Conservation (phyloP, 2,329 filamentous ascomycete species). For the Pseudogymnoascus sp. region DNA sequence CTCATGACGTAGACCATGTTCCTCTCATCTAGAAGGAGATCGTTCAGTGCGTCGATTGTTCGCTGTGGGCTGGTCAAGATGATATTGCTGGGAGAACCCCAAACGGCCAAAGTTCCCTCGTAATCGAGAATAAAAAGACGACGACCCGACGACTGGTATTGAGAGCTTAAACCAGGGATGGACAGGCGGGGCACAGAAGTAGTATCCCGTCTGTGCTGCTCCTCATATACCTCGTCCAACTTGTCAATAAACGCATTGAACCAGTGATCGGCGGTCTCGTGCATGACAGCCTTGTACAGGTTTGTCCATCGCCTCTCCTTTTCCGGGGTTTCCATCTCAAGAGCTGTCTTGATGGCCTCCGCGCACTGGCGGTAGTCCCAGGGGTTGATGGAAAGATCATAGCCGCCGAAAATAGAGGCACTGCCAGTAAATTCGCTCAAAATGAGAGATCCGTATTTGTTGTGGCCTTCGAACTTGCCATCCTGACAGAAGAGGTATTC, state of each 20-base stretch:
- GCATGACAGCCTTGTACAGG: constrained; percentile 63
- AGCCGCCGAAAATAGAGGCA: constrained; percentile 70
- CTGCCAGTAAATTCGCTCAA: constrained; percentile 94
- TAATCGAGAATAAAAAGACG: constrained; percentile 89
- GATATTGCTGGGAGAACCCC: constrained; percentile 75
- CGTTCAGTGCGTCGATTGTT: constrained; percentile 72
- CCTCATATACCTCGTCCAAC: constrained; percentile 67
- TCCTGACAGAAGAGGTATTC: constrained; percentile 93
- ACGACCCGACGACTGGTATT: constrained; percentile 57
- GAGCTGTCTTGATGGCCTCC: constrained; percentile 71
- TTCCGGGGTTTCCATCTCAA: constrained; percentile 71
- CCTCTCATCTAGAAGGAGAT: constrained; percentile 67
- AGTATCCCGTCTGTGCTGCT: constrained; percentile 77
- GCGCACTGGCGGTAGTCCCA: constrained; percentile 91
- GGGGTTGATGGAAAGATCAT: constrained; percentile 81
- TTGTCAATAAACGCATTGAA: constrained; percentile 64
- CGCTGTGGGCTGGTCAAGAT: constrained; percentile 77
- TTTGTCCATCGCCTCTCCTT: constrained; percentile 66
- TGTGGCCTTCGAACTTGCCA: constrained; percentile 56
- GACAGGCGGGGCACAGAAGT: constrained; percentile 81
- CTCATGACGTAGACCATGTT: constrained; percentile 96
- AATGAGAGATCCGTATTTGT: constrained; percentile 82
- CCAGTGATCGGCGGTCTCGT: constrained; percentile 82
- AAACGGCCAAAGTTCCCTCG: constrained; percentile 83
- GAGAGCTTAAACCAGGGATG: constrained; percentile 50